A percentile compares a stretch with the other conserved stretches of the same genome.
Conservation (phyloP, 257 asterid genomes). For the Forsythia viridissima region DNA sequence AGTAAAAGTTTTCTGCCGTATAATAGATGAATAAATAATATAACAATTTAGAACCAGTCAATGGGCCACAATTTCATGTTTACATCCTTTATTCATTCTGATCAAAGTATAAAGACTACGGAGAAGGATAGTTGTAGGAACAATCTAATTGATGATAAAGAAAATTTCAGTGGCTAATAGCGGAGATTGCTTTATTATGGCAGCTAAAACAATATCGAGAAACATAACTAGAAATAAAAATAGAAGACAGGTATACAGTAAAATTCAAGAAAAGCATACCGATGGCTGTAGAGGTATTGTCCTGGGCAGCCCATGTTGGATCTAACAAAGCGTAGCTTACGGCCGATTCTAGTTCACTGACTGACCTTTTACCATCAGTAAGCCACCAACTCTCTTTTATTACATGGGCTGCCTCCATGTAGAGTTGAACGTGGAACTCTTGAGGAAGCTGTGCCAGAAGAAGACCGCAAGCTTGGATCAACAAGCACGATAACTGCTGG, state of each 20-base stretch:
- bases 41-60: neutral
- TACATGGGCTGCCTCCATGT: conserved; percentile 84
- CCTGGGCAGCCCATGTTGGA: conserved; percentile 99
- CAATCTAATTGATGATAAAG: neutral
- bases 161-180: neutral
- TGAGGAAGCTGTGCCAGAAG: conserved; percentile 95
- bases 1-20: neutral
- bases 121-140: neutral
- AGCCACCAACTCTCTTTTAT: conserved; percentile 98
- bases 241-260: neutral
- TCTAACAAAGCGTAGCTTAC: conserved; percentile 90
- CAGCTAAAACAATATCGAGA: conserved; percentile 1
- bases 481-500: conserved; percentile 92
- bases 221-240: neutral
- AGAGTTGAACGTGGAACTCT: conserved; percentile 84
- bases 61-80: neutral
- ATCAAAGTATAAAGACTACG: neutral
- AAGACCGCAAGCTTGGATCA: conserved; percentile 97
- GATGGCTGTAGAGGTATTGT: conserved; percentile 94
- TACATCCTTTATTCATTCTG: neutral
- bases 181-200: conserved; percentile 8
- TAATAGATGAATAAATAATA: neutral
- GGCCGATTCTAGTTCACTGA: conserved; percentile 85
- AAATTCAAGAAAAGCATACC: conserved; percentile 52
- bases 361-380: conserved; percentile 81